Evolutionary conservation across 75 land plant genomes (phyloP), one percentile per base, ranked within the genome.

Genomic region (Chamaecyparis obtusa): DNA sequence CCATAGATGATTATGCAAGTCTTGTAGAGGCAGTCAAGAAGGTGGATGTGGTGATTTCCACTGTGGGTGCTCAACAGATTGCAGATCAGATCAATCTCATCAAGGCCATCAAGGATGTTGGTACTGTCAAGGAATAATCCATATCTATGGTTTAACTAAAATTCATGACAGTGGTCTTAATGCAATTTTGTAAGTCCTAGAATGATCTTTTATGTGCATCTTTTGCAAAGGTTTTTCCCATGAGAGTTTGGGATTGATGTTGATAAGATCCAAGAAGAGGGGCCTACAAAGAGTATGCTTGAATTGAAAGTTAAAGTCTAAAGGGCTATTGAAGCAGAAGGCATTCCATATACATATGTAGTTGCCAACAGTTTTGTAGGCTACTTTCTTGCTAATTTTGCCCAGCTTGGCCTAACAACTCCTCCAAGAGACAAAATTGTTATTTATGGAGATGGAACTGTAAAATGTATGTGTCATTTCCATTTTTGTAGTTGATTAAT

Each of bases 231-330:
- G 49, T 90, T 90, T 78, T 49, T 90, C 2, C 94, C 94, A 9
- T 93, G 94, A 9, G 94, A 93, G 88, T 93, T 90, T 85, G 92
- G 94, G 15, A 88, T 33, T 39, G 94, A 93, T 27, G 84, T 60
- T 46, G 92, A 89, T 46, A 88, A 88, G n/a, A 5, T 3, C 9
- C 54, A 85, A 2, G 87, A 71, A 1, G 84, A 77, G 49, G 83
- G 87, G 64, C 86, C 89, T 6, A 81, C 83, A 13, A 75, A 83
- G 86, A 69, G 78, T 1, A 8, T 87, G 15, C 91, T 92, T 86
- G 86, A 44, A 11, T 7, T 36, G 0, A 92, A 93, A 81, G 17
- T 55, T 6, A 56, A 87, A 33, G 55, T 93, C 32, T 82, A 92
- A 2, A 60, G 91, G 35, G 86, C 87, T 21, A 33, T 93, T 11